Base-by-base conservation (phyloP, 257 asterid species). In the Salvia miltiorrhiza region DNA sequence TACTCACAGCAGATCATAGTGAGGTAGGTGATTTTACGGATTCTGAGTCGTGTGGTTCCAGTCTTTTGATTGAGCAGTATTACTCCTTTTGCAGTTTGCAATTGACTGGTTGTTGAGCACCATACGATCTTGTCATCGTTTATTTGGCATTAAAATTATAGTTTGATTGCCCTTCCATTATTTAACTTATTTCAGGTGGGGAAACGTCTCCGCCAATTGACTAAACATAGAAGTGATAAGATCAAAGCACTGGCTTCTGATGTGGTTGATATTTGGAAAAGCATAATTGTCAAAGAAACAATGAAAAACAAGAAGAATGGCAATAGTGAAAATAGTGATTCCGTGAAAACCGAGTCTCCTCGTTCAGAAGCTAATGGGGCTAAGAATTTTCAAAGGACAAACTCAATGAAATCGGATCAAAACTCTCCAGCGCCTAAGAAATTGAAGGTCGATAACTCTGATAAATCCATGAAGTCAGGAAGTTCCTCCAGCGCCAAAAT, bases 181-280 rank as follows among this genome's bases (percentile, higher is more conserved):
- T 44, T 39, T 19, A 28, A 43, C 44, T 43, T 50, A 33, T 73
- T 76, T 26, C 90, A 93, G 99, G 88, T 93, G 24, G 99, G 99
- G 23, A 93, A 93, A 79, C 84, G 85, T 56, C 87, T 93, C 41
- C 87, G 97, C 69, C 92, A 84, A 44, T 84, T 93, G 76, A 88
- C 97, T 16, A 93, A 94, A 79, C 97, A 94, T 75, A 87, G 90
- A 30, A 84, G 93, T 74, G 69, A 76, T 56, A 86, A 77, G 82
- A 94, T 94, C 75, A 87, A 89, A 83, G 72, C 82, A 11, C 70
- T 89, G 81, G 97, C 99, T 52, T 72, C 90, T 55, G 96, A 91
- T 28, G 89, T 90, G 49, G 86, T 93, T 67, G 95, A 82, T 35
- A 83, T 86, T 33, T 93, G 99, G 99, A 93, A 90, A 83, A 49